phyloP scores from a whole-genome alignment of 1,284 basidiomycete genomes.

The Gymnopus androsaceus region DNA sequence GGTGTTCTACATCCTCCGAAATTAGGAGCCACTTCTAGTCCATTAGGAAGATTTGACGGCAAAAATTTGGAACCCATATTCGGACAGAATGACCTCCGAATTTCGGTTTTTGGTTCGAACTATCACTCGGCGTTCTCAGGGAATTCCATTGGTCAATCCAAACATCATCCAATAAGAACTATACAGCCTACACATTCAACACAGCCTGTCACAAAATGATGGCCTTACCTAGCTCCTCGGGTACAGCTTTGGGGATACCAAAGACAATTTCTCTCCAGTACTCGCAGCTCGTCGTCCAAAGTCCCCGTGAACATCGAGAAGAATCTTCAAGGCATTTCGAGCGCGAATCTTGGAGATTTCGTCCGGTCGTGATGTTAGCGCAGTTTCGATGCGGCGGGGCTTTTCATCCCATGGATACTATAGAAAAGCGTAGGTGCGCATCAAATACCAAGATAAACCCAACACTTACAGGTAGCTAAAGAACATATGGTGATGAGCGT shows the following conservation, averaged over 20 bases:
- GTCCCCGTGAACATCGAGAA: slow-evolving; percentile 83
- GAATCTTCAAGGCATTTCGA: slow-evolving; percentile 89
- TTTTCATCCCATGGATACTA: slow-evolving; percentile 80
- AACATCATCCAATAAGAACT: slow-evolving; percentile 2
- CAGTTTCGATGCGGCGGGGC: slow-evolving; percentile 65
- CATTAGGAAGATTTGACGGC: too few relatives aligned
- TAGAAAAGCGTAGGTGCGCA: slow-evolving; percentile 19
- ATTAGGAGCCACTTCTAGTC: too few relatives aligned
- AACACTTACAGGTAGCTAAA: slow-evolving; percentile 66
- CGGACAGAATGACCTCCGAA: too few relatives aligned
- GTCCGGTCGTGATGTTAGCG: slow-evolving; percentile 70
- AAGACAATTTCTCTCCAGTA: slow-evolving; percentile 36
- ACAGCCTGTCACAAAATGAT: slow-evolving; percentile 11
- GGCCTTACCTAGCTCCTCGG: slow-evolving; percentile 17
- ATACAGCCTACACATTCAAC: slow-evolving; percentile 4
- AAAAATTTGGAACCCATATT: too few relatives aligned
- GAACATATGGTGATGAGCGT: slow-evolving; percentile 1
- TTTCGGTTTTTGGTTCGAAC: too few relatives aligned
- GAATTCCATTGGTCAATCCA: slow-evolving; percentile 8
- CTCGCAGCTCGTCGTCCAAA: slow-evolving; percentile 63
- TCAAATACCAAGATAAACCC: slow-evolving; percentile 23
- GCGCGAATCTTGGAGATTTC: slow-evolving; percentile 88
- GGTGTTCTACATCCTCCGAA: too few relatives aligned
- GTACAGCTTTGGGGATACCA: slow-evolving; percentile 33
- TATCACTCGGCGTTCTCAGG: too few relatives aligned